These are phyloP conservation scores for Macrolepiota dolichaula DNA, from an alignment of 768 basidiomycete species.

Conservation along the genomic window DNA sequence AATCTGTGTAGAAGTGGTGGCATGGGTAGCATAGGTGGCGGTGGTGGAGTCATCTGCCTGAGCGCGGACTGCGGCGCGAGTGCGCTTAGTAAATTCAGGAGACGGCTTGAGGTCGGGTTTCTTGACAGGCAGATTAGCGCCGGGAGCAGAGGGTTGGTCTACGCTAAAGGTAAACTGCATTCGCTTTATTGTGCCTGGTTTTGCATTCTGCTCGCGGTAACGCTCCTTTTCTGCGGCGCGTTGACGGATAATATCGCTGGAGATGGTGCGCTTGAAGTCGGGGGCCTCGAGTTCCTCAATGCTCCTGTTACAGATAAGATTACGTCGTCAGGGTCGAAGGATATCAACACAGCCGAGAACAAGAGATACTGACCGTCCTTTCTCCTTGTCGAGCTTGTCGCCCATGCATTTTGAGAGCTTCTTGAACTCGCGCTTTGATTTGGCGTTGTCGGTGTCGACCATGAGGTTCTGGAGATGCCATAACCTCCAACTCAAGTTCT, in stretches of 20 bases:
- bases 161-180: slow-evolving; percentile 91
- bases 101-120: slow-evolving; percentile 70
- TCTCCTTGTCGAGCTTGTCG: slow-evolving; percentile 91
- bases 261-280: slow-evolving; percentile 76
- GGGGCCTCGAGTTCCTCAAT: slow-evolving; percentile 85
- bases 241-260: slow-evolving; percentile 75
- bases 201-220: slow-evolving; percentile 64
- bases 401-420: slow-evolving; percentile 87
- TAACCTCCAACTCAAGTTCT: slow-evolving; percentile 89
- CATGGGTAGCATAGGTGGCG: slow-evolving; percentile 11
- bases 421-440: slow-evolving; percentile 86
- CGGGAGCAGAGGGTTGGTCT: slow-evolving; percentile 56
- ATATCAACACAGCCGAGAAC: slow-evolving; percentile 13
- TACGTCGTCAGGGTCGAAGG: slow-evolving; percentile 31
- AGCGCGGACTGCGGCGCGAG: slow-evolving; percentile 29
- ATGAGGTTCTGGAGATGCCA: slow-evolving; percentile 92
- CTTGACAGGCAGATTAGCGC: slow-evolving; percentile 45
- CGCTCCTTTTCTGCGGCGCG: slow-evolving; percentile 82
- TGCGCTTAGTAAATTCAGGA: slow-evolving; percentile 55
- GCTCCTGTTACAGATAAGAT: slow-evolving; percentile 43
- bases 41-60: slow-evolving; percentile 24
- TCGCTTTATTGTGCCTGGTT: slow-evolving; percentile 74
- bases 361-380: slow-evolving; percentile 65
- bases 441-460: slow-evolving; percentile 88
- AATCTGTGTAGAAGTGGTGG: not conserved